Evolutionary conservation across 2,329 filamentous ascomycete species (phyloP).

Genomic region (Sclerotinia minor): DNA sequence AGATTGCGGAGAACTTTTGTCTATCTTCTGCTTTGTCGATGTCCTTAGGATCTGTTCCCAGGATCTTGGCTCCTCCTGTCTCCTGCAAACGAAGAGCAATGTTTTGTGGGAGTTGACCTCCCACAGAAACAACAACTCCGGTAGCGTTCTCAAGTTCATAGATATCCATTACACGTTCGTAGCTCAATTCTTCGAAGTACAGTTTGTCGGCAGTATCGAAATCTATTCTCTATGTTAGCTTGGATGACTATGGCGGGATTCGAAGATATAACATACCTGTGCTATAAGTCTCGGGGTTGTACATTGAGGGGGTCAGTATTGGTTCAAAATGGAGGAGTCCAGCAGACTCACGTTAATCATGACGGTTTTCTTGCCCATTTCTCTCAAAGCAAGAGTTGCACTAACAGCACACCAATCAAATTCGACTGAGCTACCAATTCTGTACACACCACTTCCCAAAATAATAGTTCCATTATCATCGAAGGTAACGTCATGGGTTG

Average conservation of each 20-base stretch:
- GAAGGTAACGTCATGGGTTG: constrained; percentile 88
- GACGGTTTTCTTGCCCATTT: constrained; percentile 93
- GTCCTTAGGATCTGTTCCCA: constrained; percentile 88
- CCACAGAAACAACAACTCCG: constrained; percentile 92
- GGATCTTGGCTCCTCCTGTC: constrained; percentile 81
- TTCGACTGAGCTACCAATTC: constrained; percentile 95
- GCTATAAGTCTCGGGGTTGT: constrained; percentile 62
- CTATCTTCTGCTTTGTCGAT: constrained; percentile 98
- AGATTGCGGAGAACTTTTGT: constrained; percentile 96
- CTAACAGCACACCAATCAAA: constrained; percentile 99
- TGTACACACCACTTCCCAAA: constrained; percentile 92
- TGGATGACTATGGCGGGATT: too few species aligned
- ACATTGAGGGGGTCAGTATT: constrained; percentile 18
- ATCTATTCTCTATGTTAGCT: constrained; percentile 49
- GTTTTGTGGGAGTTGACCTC: constrained; percentile 95
- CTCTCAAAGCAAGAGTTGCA: constrained; percentile 76
- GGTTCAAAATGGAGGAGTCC: neutral
- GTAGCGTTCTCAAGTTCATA: constrained; percentile 86
- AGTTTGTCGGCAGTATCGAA: constrained; percentile 87
- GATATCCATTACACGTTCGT: constrained; percentile 98
- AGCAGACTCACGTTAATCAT: constrained; percentile 71
- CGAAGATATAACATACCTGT: constrained; percentile 48
- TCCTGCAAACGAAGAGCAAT: constrained; percentile 94
- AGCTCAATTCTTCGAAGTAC: constrained; percentile 96
- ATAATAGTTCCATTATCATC: constrained; percentile 89